Evolutionary conservation across 768 basidiomycete species (phyloP), one percentile per base, ranked within the genome.

Genomic region (Mycena vitilis): DNA sequence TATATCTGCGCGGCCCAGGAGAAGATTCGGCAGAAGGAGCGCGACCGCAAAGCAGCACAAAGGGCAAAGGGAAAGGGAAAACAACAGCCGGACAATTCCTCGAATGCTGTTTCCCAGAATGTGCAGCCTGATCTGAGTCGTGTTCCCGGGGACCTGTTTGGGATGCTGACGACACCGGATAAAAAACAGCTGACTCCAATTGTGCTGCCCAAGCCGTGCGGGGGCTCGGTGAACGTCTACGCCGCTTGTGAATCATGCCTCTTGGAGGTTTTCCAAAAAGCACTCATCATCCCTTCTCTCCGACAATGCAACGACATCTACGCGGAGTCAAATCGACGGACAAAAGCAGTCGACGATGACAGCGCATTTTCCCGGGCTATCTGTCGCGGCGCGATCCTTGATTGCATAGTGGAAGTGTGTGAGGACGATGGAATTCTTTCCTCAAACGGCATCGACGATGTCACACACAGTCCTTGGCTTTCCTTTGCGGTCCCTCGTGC

Each of bases 371-470:
- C n/a, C 8, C 2, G 61, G 3, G 61, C 61, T 18, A 52, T 62
- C 25, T 62, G 61, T 16, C 51, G 61, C 1, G 61, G 61, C 2
- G 61, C 61, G 2, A 40, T 62, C 2, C 52, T 62, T 11, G 25
- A 62, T 30, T 62, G 38, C 20, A 34, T 62, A 15, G 1, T 62
- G 15, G 38, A 62, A 5, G 61, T 42, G 2, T 62, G 61, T 30
- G 20, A 9, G 10, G 61, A 62, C n/a, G 51, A 62, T 13, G 42
- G 61, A 5, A 62, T 62, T 2, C 49, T 62, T 20, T 25, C 37
- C 4, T 52, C 51, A 4, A 42, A 34, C 20, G 61, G 38, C 11
- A n/a, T 62, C 10, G 49, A 52, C 16, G 30, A 40, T 30, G 52
- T 54, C 4, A 4, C 44, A 9, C 51, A n/a, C 7, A 62, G 61